phyloP scores from a whole-genome alignment of 345 rosid species.

The Hevea brasiliensis region DNA sequence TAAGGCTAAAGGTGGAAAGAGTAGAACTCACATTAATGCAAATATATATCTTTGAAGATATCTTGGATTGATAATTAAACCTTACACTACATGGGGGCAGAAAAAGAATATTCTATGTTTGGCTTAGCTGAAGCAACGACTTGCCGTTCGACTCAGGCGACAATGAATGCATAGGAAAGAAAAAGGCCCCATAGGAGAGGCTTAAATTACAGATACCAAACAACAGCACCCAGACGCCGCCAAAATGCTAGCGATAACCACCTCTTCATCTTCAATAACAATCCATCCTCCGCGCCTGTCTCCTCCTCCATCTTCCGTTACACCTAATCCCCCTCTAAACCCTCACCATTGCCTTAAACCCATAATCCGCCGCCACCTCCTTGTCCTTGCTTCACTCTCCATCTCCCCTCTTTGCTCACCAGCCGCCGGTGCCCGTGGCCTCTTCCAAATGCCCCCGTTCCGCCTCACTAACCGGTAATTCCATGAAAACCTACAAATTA shows the following conservation, averaged over 20 bases:
- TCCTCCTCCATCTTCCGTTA: conserved; percentile 22
- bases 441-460: conserved; percentile 68
- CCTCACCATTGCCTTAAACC: conserved; percentile 20
- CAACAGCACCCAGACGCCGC: conserved; percentile 7
- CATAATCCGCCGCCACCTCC: conserved; percentile 47
- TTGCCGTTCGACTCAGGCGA: too few species aligned
- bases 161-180: too few species aligned
- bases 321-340: background rate
- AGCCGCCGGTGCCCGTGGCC: conserved; percentile 54
- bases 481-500: background rate
- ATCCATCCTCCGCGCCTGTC: conserved; percentile 7
- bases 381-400: conserved; percentile 43
- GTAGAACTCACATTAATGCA: too few species aligned
- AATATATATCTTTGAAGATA: too few species aligned
- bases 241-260: conserved; percentile 18
- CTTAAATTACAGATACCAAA: background rate
- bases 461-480: conserved; percentile 56
- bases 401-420: conserved; percentile 22
- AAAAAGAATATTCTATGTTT: too few species aligned
- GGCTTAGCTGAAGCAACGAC: too few species aligned
- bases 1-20: too few species aligned
- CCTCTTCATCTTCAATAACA: background rate
- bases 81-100: too few species aligned
- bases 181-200: too few species aligned
- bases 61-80: too few species aligned